These are phyloP conservation scores for Tylopilus rubrobrunneus DNA, from an alignment of 768 basidiomycete species.

Conservation along the genomic window DNA sequence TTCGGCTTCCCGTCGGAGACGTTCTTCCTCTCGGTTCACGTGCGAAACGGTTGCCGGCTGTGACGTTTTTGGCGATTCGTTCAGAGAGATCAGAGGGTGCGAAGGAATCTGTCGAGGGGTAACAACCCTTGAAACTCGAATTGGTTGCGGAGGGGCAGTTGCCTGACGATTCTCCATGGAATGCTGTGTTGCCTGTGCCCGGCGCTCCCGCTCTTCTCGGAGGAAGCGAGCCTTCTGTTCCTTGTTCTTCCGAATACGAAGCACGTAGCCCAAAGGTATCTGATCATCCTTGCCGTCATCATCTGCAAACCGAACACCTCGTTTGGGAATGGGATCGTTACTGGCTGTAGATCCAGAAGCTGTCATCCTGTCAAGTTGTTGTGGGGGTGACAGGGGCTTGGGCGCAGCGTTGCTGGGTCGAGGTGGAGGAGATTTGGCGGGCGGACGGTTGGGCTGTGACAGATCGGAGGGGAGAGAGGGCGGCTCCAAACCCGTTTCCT, in stretches of 20 bases:
- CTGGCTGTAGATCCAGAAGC: slow-evolving; percentile 10
- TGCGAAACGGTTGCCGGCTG: slow-evolving; percentile 5
- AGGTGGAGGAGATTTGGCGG: neutral
- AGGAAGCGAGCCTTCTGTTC: slow-evolving; percentile 71
- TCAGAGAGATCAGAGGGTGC: slow-evolving; percentile 15
- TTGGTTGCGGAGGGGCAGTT: slow-evolving; percentile 5
- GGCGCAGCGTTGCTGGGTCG: neutral
- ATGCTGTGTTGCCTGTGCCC: slow-evolving; percentile 36
- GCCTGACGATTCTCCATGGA: slow-evolving; percentile 31
- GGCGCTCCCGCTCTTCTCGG: slow-evolving; percentile 53
- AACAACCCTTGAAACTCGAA: slow-evolving; percentile 13
- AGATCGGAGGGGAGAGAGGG: slow-evolving; percentile 1
- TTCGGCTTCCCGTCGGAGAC: slow-evolving; percentile 44
- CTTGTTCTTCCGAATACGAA: slow-evolving; percentile 67
- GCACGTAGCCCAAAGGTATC: slow-evolving; percentile 64
- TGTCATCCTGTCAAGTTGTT: neutral
- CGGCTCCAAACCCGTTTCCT: slow-evolving; percentile 1
- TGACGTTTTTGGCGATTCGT: slow-evolving; percentile 7
- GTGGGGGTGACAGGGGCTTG: slow-evolving; percentile 1
- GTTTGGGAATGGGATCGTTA: slow-evolving; percentile 26
- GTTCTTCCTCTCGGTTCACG: slow-evolving; percentile 39
- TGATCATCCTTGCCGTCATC: slow-evolving; percentile 61
- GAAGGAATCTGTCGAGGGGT: slow-evolving; percentile 12
- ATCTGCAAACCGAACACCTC: slow-evolving; percentile 64
- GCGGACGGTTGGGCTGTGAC: slow-evolving; percentile 4